Evolutionary conservation across 257 asterid species (phyloP), one percentile per base, ranked within the genome.

Genomic region (Solanum bulbocastanum): DNA sequence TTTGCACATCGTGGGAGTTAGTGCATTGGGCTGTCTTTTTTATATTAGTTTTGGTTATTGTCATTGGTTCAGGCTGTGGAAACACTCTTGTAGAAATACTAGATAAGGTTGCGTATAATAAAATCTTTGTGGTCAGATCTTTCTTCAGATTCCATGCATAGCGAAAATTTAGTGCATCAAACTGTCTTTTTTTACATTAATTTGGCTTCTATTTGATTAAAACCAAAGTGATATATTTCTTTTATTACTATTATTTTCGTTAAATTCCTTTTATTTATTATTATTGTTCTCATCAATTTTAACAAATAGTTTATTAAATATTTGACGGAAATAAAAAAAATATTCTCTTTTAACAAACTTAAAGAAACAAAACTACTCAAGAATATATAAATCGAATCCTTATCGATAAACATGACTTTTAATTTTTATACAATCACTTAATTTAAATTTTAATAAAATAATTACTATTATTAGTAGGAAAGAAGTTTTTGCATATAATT

Each of bases 81-180:
- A 60, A 22, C 3, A 60, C 6, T 3, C 5, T 60, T 23, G 30
- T 60, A 60, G 27, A 60, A 60, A 60, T 60, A 60, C 62, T 0
- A 60, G 30, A 22, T 23, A 10, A 60, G 13, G 3, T 0, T 60
- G 0, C 13, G 3, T 60, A 60, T 22, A 9, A 60, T 60, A 22
- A 3, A 3, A 60, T 8, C 25, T 9, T 4, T 23, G 6, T 10
- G 0, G 3, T 60, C 7, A 3, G 2, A 22, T 10, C 9, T 23
- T 60, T 60, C 30, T 60, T 23, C 0, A 3, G 1, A 0, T 60
- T 60, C 12, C 12, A 3, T 0, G 2, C 14, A 23, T 22, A 60
- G 14, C 27, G 1, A 9, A 0, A 60, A 23, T 10, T 22, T 60
- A 60, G 0, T 60, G 14, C 1, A 23, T 23, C 1, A 0, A 0